phyloP scores from a whole-genome alignment of 257 asterid genomes.

The Coffea canephora region DNA sequence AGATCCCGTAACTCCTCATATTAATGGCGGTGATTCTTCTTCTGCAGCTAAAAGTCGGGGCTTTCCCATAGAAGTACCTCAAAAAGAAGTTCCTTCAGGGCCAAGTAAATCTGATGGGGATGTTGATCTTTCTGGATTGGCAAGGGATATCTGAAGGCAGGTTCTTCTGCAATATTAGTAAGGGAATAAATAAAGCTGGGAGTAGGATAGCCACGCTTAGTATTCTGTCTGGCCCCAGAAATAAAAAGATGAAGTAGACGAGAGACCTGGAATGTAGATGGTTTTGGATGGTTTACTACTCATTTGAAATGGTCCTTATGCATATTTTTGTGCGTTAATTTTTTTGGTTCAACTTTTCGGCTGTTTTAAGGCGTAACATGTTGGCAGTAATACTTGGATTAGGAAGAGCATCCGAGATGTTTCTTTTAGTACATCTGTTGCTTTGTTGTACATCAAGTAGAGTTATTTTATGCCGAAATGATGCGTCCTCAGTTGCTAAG shows the following conservation, averaged over 20 bases:
- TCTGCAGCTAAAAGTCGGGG: slow-evolving; percentile 31
- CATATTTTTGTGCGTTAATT: background rate
- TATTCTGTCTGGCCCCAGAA: too few relatives aligned
- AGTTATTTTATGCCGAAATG: background rate
- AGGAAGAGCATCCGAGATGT: background rate
- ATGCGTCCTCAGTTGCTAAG: background rate
- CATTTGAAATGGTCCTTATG: background rate
- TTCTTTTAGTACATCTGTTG: too few relatives aligned
- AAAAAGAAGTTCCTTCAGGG: slow-evolving; percentile 30
- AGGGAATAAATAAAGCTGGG: too few relatives aligned
- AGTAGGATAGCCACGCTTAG: too few relatives aligned
- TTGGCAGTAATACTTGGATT: background rate
- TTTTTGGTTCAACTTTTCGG: background rate
- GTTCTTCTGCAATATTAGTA: background rate
- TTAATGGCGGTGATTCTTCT: slow-evolving; percentile 18
- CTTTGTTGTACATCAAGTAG: background rate
- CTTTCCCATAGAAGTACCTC: slow-evolving; percentile 43
- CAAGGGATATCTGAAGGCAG: slow-evolving; percentile 55
- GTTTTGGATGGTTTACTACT: background rate
- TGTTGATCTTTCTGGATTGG: slow-evolving; percentile 56
- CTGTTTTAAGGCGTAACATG: background rate
- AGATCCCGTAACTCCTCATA: slow-evolving; percentile 28
- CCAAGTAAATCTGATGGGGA: slow-evolving; percentile 43
- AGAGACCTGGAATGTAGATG: background rate
- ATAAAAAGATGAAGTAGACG: too few relatives aligned